Evolutionary conservation across 2,329 filamentous ascomycete species (phyloP).

Genomic region (Fusarium hostae): DNA sequence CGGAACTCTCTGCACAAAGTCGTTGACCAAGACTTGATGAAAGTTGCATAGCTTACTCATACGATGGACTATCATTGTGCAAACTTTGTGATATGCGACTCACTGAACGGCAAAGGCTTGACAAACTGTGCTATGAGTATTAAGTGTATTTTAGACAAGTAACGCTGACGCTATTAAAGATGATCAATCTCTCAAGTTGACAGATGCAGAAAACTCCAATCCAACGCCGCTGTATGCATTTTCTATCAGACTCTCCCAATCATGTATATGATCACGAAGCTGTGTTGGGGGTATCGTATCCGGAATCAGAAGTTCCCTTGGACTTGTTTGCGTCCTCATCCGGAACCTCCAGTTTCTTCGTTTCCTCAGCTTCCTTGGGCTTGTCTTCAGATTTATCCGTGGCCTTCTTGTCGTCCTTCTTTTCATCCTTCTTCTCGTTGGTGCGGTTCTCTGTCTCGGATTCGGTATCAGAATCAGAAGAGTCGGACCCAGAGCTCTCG

Average conservation of each 20-base stretch:
- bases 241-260: neutral
- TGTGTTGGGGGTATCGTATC: constrained; percentile 47
- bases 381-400: constrained; percentile 24
- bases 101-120: neutral
- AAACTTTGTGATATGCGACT: neutral
- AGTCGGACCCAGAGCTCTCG: constrained; percentile 38
- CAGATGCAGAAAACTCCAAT: constrained; percentile 6
- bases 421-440: constrained; percentile 30
- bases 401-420: constrained; percentile 33
- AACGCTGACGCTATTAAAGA: neutral
- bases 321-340: constrained; percentile 24
- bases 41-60: neutral
- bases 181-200: neutral
- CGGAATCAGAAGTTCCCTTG: constrained; percentile 50
- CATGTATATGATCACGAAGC: constrained; percentile 23
- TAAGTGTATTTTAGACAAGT: neutral
- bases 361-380: constrained; percentile 1
- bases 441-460: constrained; percentile 40
- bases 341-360: constrained; percentile 18
- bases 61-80: neutral
- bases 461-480: constrained; percentile 38
- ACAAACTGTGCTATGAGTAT: neutral
- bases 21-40: neutral
- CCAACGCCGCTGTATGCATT: constrained; percentile 22
- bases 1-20: neutral